Percentiles rank a stretch among this genome's conserved stretches.
Evolutionary conservation across 2,329 filamentous ascomycete species (phyloP).

Genomic region (Thielaviopsis cerberus): DNA sequence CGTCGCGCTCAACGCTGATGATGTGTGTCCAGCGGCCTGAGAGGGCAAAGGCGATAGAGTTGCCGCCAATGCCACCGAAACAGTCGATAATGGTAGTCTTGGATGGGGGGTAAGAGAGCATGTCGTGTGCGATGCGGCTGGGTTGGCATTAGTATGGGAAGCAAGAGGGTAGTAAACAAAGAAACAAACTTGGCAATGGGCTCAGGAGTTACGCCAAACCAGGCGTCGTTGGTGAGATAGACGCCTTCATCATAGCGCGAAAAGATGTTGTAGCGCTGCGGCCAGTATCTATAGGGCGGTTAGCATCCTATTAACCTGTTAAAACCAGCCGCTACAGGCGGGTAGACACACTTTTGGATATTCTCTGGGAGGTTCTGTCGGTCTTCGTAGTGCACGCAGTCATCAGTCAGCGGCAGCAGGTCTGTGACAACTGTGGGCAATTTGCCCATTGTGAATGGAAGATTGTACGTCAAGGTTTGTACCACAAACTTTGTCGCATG

Average conservation of each 20-base stretch:
- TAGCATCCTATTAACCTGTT: not conserved
- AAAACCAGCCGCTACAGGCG: not conserved
- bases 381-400: constrained; percentile 58
- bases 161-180: not conserved
- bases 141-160: constrained; percentile 13
- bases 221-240: constrained; percentile 79
- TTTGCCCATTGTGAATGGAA: not conserved
- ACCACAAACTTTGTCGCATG: too few species aligned
- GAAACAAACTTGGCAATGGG: constrained; percentile 57
- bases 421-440: constrained; percentile 1
- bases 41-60: constrained; percentile 82
- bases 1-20: constrained; percentile 75
- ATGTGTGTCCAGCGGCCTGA: constrained; percentile 63
- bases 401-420: constrained; percentile 34
- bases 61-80: constrained; percentile 83
- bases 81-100: constrained; percentile 63
- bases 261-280: constrained; percentile 76
- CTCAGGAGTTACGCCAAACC: constrained; percentile 94
- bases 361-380: constrained; percentile 59
- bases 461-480: too few species aligned
- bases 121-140: constrained; percentile 58
- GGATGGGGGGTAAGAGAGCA: constrained; percentile 34
- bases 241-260: constrained; percentile 73
- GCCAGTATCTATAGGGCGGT: constrained; percentile 52
- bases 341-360: constrained; percentile 54